A percentile compares a stretch with the other conserved stretches of the same genome.
phyloP scores from a whole-genome alignment of 495 filamentous ascomycete species.

The Cercophora sp. region DNA sequence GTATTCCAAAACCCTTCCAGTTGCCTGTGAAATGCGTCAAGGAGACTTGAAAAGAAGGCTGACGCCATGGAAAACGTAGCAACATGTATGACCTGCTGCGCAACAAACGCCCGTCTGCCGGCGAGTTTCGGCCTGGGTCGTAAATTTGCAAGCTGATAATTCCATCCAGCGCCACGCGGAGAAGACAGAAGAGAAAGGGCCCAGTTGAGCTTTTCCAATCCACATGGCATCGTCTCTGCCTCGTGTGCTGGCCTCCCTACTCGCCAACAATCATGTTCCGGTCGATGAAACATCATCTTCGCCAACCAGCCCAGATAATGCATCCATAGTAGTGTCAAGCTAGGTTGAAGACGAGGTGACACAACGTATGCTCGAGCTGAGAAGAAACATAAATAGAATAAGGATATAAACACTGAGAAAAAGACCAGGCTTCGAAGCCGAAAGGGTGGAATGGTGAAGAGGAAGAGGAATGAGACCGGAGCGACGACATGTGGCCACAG shows the following conservation, averaged over 20 bases:
- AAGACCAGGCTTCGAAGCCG: neutral
- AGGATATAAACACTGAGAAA: neutral
- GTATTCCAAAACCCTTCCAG: neutral
- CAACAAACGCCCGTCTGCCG: neutral
- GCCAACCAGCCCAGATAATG: slow-evolving; percentile 5
- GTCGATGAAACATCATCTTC: slow-evolving; percentile 2
- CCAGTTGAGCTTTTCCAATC: neutral
- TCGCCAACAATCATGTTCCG: slow-evolving; percentile 9
- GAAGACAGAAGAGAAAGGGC: slow-evolving; percentile 1
- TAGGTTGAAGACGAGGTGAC: too few species aligned
- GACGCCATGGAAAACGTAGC: neutral
- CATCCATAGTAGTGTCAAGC: too few species aligned
- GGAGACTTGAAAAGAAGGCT: neutral
- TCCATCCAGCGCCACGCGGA: slow-evolving; percentile 5
- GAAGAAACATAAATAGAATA: neutral
- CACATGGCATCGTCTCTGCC: neutral
- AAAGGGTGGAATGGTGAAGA: slow-evolving; percentile 7
- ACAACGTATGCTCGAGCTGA: too few species aligned
- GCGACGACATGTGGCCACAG: slow-evolving; percentile 1
- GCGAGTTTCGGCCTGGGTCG: neutral
- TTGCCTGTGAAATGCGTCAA: neutral
- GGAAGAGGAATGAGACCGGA: neutral
- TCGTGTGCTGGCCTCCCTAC: neutral
- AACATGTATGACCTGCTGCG: neutral
- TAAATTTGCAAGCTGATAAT: neutral